phyloP scores from a whole-genome alignment of 2,329 filamentous ascomycete genomes.

The Mycocentrospora acerina region DNA sequence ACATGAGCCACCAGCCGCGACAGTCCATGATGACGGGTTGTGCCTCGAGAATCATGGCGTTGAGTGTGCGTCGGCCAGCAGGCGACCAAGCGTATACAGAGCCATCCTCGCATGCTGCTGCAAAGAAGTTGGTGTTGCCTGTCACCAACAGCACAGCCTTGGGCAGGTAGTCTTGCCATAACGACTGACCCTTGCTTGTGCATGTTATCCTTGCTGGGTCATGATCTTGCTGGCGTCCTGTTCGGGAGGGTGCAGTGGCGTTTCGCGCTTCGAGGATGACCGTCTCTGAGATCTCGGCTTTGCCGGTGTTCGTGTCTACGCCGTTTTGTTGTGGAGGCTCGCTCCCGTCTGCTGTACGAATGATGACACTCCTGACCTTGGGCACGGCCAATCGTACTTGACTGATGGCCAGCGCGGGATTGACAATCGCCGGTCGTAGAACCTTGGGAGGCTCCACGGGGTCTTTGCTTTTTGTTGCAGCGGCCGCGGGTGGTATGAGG shows the following conservation, averaged over 20 bases:
- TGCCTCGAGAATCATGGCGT: conserved; percentile 82
- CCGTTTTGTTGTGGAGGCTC: conserved; percentile 50
- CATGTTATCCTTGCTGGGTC: conserved; percentile 85
- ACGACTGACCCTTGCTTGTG: conserved; percentile 72
- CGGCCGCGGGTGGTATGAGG: conserved; percentile 70
- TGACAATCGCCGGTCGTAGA: conserved; percentile 83
- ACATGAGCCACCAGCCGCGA: conserved; percentile 84
- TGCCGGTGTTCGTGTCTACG: conserved; percentile 45
- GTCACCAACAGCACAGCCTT: conserved; percentile 85
- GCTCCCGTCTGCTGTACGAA: conserved; percentile 75
- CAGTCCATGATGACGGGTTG: conserved; percentile 94
- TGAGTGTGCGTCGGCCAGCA: conserved; percentile 81
- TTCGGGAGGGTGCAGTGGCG: conserved; percentile 62
- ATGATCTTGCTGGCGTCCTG: conserved; percentile 62
- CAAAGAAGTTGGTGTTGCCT: conserved; percentile 89
- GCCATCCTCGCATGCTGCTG: conserved; percentile 89
- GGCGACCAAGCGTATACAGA: conserved; percentile 90
- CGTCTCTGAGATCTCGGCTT: conserved; percentile 57
- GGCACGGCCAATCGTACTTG: conserved; percentile 87
- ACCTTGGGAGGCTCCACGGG: conserved; percentile 69
- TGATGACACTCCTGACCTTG: conserved; percentile 77
- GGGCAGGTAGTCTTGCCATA: conserved; percentile 95
- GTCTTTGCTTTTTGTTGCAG: conserved; percentile 37
- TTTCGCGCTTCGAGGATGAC: conserved; percentile 89
- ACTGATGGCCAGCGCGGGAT: conserved; percentile 76